phyloP scores from a whole-genome alignment of 139 green algal genomes.

The Micractinium conductrix region DNA sequence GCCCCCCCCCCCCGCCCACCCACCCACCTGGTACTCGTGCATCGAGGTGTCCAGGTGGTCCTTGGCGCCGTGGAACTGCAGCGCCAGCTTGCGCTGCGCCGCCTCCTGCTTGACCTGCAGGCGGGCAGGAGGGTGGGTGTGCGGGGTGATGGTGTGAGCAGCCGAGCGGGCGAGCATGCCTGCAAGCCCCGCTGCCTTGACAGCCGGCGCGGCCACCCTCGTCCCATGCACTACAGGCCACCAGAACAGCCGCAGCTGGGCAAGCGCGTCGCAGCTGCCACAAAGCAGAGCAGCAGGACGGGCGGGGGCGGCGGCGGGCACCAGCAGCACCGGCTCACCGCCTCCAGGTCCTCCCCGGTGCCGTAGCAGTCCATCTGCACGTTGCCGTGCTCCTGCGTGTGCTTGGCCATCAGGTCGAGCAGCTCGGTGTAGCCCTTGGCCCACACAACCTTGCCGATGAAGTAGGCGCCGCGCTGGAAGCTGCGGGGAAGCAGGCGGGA shows the following conservation, averaged over 20 bases:
- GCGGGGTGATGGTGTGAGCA: neutral
- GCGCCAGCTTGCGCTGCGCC: slow-evolving; percentile 50
- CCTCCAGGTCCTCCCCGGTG: slow-evolving; percentile 85
- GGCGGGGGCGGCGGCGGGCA: too few relatives aligned
- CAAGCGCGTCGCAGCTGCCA: too few relatives aligned
- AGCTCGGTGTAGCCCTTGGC: slow-evolving; percentile 99
- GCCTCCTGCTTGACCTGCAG: slow-evolving; percentile 47
- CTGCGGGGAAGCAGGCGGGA: neutral
- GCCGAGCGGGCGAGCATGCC: neutral
- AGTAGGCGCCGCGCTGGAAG: slow-evolving; percentile 87
- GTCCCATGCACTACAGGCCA: too few relatives aligned
- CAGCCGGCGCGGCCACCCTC: too few relatives aligned
- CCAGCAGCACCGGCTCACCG: too few relatives aligned
- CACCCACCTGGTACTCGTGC: slow-evolving; percentile 87
- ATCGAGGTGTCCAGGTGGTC: slow-evolving; percentile 89
- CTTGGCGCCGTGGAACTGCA: slow-evolving; percentile 88
- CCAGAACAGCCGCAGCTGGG: too few relatives aligned
- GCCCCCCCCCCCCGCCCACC: neutral
- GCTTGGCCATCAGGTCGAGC: slow-evolving; percentile 79
- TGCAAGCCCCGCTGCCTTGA: too few relatives aligned
- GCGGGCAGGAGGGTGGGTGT: neutral
- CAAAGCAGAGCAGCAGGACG: neutral
- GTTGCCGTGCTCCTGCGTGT: neutral
- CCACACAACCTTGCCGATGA: slow-evolving; percentile 97
- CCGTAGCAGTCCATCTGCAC: slow-evolving; percentile 93